These are phyloP conservation scores for Musa balbisiana DNA, from an alignment of 202 grass and related monocot species.

Conservation along the genomic window DNA sequence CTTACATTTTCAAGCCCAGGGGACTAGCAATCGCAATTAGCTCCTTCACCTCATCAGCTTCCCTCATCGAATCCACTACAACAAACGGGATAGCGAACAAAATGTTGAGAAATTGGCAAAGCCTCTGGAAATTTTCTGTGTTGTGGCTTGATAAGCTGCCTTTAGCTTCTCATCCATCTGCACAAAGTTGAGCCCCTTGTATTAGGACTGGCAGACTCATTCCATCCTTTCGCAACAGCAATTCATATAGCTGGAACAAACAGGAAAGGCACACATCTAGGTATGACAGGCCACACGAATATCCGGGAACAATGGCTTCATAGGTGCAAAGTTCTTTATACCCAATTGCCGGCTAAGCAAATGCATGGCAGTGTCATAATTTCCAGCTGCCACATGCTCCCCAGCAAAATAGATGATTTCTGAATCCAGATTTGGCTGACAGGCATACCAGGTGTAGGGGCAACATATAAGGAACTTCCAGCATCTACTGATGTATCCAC, in stretches of 20 bases:
- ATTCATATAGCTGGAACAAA: conserved; percentile 44
- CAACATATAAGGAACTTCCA: conserved; percentile 43
- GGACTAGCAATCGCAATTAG: conserved; percentile 77
- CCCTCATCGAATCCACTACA: conserved; percentile 73
- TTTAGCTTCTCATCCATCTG: conserved; percentile 93
- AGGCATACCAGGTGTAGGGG: conserved; percentile 75
- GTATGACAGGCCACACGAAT: conserved; percentile 66
- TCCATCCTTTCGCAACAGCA: conserved; percentile 97
- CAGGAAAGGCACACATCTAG: conserved; percentile 53
- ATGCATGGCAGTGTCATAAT: conserved; percentile 88
- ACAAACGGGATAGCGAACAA: conserved; percentile 69
- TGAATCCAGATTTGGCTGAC: conserved; percentile 93
- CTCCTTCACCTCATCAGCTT: conserved; percentile 95
- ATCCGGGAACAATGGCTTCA: conserved; percentile 80
- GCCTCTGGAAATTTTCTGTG: conserved; percentile 84
- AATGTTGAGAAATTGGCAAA: conserved; percentile 71
- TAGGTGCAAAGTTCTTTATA: conserved; percentile 76
- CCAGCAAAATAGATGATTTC: conserved; percentile 84
- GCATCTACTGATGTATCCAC: conserved; percentile 52
- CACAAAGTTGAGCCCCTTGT: conserved; percentile 68
- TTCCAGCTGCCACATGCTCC: conserved; percentile 76
- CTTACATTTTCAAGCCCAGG: conserved; percentile 78
- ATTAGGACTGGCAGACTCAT: conserved; percentile 75
- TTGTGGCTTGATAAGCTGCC: conserved; percentile 74
- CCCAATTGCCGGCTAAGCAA: conserved; percentile 82